Base-by-base conservation (phyloP, 495 filamentous ascomycete genomes). In the Aspergillus bertholletiae region DNA sequence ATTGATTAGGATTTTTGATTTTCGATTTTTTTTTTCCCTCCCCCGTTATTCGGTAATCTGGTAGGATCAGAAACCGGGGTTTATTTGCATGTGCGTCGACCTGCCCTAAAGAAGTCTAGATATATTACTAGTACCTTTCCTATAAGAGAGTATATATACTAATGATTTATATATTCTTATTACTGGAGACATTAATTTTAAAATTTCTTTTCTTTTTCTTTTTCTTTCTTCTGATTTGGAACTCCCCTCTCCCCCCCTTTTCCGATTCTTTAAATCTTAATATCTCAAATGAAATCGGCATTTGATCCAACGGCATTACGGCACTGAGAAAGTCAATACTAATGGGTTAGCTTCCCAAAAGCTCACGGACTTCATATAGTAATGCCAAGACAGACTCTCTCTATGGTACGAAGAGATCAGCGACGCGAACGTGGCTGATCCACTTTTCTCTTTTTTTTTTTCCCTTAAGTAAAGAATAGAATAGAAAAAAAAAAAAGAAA, bases 341-440 rank as follows among this genome's bases (percentile, higher is more conserved):
- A 37, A n/a, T n/a, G n/a, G n/a, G 13, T 15, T 37, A 37, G 34
- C 6, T 6, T 37, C 2, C 6, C 13, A 12, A 37, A 37, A 37
- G 13, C 39, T 43, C 39, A 21, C 39, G 17, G 18, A 43, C 17
- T 43, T 22, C 20, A 20, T 21, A 43, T 43, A 21, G 9, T 43
- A 43, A 43, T 43, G 39, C 20, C 20, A 43, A 43, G n/a, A 12
- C 46, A 22, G 46, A 13, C 27, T 2, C 20, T 35, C 8, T n/a
- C 24, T 23, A 49, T 22, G 8, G 46, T 5, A 49, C 11, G 28
- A 35, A 21, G 28, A 49, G 46, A 49, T 49, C 46, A 28, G 28
- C 46, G 28, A 35, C 21, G 46, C 18, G 28, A 49, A 49, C 46
- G 46, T 49, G 46, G 46, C 46, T 49, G 26, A 27, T 49, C 46